Conservation (phyloP, 495 filamentous ascomycete genomes). For the Penicillium coffeae region DNA sequence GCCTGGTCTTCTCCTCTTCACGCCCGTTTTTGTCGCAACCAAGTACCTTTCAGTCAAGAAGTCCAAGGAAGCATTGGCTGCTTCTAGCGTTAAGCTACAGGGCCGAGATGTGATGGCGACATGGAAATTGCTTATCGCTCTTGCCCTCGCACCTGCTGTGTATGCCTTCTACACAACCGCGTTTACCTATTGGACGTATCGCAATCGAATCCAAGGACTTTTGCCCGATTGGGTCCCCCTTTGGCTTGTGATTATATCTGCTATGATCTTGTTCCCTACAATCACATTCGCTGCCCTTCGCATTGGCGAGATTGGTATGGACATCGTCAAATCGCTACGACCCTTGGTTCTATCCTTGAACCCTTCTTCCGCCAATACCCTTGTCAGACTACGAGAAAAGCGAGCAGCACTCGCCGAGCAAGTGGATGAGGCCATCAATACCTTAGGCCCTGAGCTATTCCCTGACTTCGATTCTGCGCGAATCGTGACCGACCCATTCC, state of each 20-base stretch:
- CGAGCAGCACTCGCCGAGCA: constrained; percentile 72
- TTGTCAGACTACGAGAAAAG: constrained; percentile 71
- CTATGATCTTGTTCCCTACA: constrained; percentile 75
- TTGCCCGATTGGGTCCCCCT: constrained; percentile 77
- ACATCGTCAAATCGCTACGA: constrained; percentile 90
- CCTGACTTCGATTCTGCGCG: constrained; percentile 87
- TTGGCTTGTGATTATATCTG: constrained; percentile 67
- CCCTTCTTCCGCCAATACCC: constrained; percentile 76
- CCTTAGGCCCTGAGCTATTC: constrained; percentile 92
- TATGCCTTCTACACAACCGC: constrained; percentile 75
- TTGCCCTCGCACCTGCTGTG: constrained; percentile 81
- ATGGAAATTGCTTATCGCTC: constrained; percentile 92
- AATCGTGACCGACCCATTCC: constrained; percentile 64
- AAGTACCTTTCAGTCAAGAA: constrained; percentile 91
- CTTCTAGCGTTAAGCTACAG: constrained; percentile 89
- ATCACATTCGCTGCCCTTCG: constrained; percentile 93
- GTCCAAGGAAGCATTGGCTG: constrained; percentile 83
- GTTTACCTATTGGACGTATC: constrained; percentile 73
- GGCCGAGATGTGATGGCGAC: constrained; percentile 95
- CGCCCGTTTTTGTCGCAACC: constrained; percentile 83
- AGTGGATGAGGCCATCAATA: constrained; percentile 90
- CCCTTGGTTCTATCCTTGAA: constrained; percentile 87
- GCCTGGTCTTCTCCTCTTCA: constrained; percentile 83
- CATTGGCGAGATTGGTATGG: constrained; percentile 96
- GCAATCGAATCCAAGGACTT: constrained; percentile 73